phyloP scores from a whole-genome alignment of 306 rosid genomes.

The Vicia sativa region DNA sequence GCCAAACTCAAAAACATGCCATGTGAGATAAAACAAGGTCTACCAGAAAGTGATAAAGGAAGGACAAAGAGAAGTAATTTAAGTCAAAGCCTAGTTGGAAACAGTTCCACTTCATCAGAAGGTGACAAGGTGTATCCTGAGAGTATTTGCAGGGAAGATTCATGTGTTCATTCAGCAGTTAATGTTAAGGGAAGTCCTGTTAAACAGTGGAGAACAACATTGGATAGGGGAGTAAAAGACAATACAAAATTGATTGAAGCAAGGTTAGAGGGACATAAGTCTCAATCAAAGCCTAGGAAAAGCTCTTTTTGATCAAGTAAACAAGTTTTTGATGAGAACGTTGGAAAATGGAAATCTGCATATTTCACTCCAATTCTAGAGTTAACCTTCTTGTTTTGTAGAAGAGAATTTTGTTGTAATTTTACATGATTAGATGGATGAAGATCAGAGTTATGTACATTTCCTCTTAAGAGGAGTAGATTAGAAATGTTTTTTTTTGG shows the following conservation, averaged over 20 bases:
- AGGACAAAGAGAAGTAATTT: constrained; percentile 37
- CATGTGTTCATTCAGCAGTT: constrained; percentile 41
- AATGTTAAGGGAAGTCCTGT: constrained; percentile 51
- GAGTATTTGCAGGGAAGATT: constrained; percentile 46
- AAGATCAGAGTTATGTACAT: too few relatives aligned
- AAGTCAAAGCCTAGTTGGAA: constrained; percentile 39
- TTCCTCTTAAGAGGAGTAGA: too few relatives aligned
- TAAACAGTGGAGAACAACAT: constrained; percentile 49
- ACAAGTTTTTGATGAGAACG: constrained; percentile 29
- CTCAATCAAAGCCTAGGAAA: constrained; percentile 32
- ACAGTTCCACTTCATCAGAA: constrained; percentile 47
- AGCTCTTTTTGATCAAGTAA: constrained; percentile 32
- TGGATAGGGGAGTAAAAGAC: constrained; percentile 49
- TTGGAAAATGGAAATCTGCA: constrained; percentile 27
- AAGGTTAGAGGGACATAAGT: constrained; percentile 52
- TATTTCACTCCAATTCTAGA: constrained; percentile 22
- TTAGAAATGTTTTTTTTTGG: too few relatives aligned
- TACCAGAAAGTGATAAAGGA: constrained; percentile 38
- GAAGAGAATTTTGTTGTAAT: background rate
- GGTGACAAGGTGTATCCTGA: constrained; percentile 43
- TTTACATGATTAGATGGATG: too few relatives aligned
- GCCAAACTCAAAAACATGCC: too few relatives aligned
- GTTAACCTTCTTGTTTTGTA: constrained; percentile 40
- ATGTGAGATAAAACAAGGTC: constrained; percentile 38
- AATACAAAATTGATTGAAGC: constrained; percentile 70